phyloP scores from a whole-genome alignment of 2,329 filamentous ascomycete genomes.

The Claviceps sp. region DNA sequence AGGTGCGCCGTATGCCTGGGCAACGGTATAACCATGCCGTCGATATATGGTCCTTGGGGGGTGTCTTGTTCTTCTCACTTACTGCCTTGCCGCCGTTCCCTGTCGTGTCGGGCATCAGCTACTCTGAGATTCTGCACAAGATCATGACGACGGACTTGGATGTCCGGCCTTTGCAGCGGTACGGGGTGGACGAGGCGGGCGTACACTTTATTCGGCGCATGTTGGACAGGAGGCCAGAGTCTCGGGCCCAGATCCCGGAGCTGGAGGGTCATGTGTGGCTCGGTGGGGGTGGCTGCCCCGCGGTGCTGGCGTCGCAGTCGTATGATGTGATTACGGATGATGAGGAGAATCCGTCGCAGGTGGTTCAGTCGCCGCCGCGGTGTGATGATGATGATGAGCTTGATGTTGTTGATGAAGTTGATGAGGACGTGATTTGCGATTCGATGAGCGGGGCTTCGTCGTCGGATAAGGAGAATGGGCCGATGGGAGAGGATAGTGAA shows the following conservation, averaged over 20 bases:
- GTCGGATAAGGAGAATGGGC: slow-evolving; percentile 68
- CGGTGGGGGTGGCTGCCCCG: slow-evolving; percentile 14
- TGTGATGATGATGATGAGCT: too few relatives aligned
- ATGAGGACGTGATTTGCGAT: slow-evolving; percentile 27
- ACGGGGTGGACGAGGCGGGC: slow-evolving; percentile 48
- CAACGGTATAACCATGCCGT: slow-evolving; percentile 81
- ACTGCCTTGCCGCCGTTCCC: slow-evolving; percentile 69
- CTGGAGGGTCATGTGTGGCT: slow-evolving; percentile 68
- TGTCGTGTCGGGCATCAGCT: slow-evolving; percentile 60
- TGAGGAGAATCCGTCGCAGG: slow-evolving; percentile 45
- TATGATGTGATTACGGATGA: slow-evolving; percentile 51
- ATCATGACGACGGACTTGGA: slow-evolving; percentile 74
- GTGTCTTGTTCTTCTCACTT: slow-evolving; percentile 80
- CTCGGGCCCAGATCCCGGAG: slow-evolving; percentile 59
- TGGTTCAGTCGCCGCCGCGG: slow-evolving; percentile 16
- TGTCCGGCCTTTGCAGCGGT: slow-evolving; percentile 44
- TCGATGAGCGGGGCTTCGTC: slow-evolving; percentile 54
- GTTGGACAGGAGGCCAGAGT: slow-evolving; percentile 65
- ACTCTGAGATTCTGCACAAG: slow-evolving; percentile 66
- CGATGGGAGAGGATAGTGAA: slow-evolving; percentile 39
- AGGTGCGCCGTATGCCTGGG: slow-evolving; percentile 41
- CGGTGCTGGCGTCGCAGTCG: slow-evolving; percentile 28
- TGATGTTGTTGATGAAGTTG: slow-evolving; percentile 9
- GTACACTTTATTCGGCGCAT: slow-evolving; percentile 67
- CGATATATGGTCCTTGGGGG: slow-evolving; percentile 92